Evolutionary conservation across 371 early-diverging fungal genomes (phyloP), one percentile per base, ranked within the genome.

Genomic region (Mortierella sp.): DNA sequence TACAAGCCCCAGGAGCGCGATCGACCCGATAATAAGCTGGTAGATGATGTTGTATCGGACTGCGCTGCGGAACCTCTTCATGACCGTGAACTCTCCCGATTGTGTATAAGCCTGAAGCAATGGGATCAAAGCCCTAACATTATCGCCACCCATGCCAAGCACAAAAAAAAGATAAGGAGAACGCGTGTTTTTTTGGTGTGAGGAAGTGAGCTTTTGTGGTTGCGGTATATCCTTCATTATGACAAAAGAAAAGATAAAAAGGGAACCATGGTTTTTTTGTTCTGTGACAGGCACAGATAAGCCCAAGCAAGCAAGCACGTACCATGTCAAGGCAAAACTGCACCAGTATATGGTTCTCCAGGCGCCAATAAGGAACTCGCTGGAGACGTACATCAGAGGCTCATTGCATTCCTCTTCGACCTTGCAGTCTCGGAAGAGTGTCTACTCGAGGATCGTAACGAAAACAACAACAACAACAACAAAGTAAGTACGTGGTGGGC

Each of bases 311-410:
- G 16, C 31, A 34, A 24, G 58, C 58, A 71, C 79, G 41, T 89
- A 93, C 96, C 96, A 97, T 44, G 96, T 96, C 66, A 97, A 87
- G 70, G 90, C 89, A 85, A 97, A 98, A 71, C 94, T 93, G 41
- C 92, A 93, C 98, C 98, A 98, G 87, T 98, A 98, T 34, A 96
- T 89, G 0, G 89, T 87, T 37, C 93, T 86, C 98, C 98, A 98
- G 63, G 96, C 93, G n/a, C 88, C 88, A 45, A 88, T 88, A 40
- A 95, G 89, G 68, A 95, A 93, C 2, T 87, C 85, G 37, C 90
- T 79, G 37, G 91, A 88, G 26, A 96, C 92, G 76, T 95, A 96
- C 9, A 94, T 90, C 64, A 93, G 85, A 0, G 98, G 98, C 58
- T 90, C 88, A 76, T 91, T 91, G 76, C 96, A 96, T 19, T 85